Evolutionary conservation across 345 rosid genomes (phyloP).

Genomic region (Populus davidiana): DNA sequence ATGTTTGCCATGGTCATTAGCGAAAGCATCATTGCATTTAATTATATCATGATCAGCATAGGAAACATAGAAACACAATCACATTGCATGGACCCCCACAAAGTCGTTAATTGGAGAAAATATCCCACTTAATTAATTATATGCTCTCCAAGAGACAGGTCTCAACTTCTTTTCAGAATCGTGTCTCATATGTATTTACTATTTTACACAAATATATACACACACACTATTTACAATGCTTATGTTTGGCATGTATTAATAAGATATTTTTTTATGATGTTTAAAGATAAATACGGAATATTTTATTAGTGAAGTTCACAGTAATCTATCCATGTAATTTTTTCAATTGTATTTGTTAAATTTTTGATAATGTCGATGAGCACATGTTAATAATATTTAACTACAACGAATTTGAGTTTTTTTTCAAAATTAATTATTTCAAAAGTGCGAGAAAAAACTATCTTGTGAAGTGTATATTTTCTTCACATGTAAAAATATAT

Average conservation of each 20-base stretch:
- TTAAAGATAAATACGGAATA: no score
- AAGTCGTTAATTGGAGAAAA: not conserved
- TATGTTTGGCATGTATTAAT: not conserved
- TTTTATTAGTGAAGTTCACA: no score
- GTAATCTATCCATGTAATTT: no score
- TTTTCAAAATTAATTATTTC: no score
- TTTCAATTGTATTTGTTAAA: no score
- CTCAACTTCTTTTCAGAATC: not conserved
- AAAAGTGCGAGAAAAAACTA: no score
- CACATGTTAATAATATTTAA: not conserved
- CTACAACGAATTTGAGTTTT: no score
- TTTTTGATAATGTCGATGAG: not conserved
- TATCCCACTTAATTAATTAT: not conserved
- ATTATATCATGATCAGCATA: slow-evolving; percentile 24
- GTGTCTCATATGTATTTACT: not conserved
- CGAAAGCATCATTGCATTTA: not conserved
- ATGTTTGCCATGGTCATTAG: slow-evolving; percentile 38
- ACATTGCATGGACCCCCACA: slow-evolving; percentile 29
- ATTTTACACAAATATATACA: not conserved
- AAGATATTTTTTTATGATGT: not conserved
- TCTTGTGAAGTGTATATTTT: no score
- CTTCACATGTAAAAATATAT: no score
- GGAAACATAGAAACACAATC: slow-evolving; percentile 39
- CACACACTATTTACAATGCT: not conserved
- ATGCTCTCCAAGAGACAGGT: not conserved